phyloP scores from a whole-genome alignment of 2,329 filamentous ascomycete species.

The Emergomyces pasteurianus region DNA sequence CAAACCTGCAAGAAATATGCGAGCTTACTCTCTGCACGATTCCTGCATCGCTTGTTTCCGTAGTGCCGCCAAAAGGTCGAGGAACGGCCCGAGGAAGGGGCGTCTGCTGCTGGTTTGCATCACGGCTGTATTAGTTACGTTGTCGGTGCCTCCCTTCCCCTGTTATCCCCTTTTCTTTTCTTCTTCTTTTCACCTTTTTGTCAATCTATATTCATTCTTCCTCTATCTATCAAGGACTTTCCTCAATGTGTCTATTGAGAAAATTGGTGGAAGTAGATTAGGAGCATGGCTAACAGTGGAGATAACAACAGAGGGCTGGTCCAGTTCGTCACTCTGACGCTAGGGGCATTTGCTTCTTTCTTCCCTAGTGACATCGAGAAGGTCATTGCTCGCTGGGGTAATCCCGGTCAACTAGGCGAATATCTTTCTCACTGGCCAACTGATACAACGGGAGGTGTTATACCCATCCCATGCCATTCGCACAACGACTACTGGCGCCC shows the following conservation, averaged over 20 bases:
- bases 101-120: background rate
- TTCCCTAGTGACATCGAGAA: slow-evolving; percentile 32
- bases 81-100: background rate
- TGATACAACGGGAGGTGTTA: slow-evolving; percentile 39
- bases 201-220: background rate
- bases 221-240: background rate
- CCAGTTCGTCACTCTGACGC: slow-evolving; percentile 29
- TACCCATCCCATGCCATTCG: slow-evolving; percentile 42
- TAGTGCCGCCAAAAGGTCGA: background rate
- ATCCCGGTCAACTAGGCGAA: slow-evolving; percentile 23
- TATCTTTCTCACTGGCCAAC: slow-evolving; percentile 32
- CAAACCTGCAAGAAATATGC: background rate
- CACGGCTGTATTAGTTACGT: background rate
- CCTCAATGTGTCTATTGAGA: background rate
- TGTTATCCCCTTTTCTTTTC: background rate
- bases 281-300: background rate
- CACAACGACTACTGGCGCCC: slow-evolving; percentile 50
- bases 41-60: background rate
- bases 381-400: slow-evolving; percentile 29
- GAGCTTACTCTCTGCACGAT: background rate
- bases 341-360: slow-evolving; percentile 27
- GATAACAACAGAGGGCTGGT: slow-evolving; percentile 24
- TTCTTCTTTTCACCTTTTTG: background rate
- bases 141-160: slow-evolving; percentile 1
- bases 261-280: background rate